Evolutionary conservation across 164 flowering plant genomes (phyloP).

Genomic region (Magnolia changhungtana): DNA sequence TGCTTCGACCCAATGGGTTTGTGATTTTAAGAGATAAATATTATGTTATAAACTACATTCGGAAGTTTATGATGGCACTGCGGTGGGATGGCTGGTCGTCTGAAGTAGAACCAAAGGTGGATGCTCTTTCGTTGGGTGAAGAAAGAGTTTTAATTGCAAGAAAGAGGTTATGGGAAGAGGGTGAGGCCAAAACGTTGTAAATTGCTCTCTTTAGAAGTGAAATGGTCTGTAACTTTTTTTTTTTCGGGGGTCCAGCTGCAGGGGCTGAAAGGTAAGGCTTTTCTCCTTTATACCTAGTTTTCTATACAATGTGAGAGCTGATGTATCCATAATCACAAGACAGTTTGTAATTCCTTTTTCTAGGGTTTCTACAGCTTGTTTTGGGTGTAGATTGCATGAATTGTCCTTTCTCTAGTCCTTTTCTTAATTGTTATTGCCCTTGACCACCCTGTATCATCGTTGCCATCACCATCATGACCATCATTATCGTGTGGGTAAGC

Average conservation of each 20-base stretch:
- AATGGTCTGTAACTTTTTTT: background rate
- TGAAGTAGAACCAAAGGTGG: conserved; percentile 64
- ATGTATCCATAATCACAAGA: no score
- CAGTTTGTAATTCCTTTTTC: no score
- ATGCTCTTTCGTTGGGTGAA: conserved; percentile 53
- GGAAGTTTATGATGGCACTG: conserved; percentile 55
- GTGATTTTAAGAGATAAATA: conserved; percentile 78
- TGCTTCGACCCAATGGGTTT: conserved; percentile 76
- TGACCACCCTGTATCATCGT: no score
- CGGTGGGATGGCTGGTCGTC: conserved; percentile 73
- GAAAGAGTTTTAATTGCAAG: conserved; percentile 72
- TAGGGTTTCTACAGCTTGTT: no score
- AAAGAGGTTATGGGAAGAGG: conserved; percentile 57
- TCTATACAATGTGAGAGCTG: no score
- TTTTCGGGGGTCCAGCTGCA: background rate
- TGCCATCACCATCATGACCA: no score
- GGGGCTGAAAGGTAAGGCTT: background rate
- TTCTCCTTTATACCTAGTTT: background rate
- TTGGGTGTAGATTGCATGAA: no score
- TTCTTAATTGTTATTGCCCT: no score
- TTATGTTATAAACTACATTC: conserved; percentile 41
- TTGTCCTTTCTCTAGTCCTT: no score
- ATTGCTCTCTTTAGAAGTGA: background rate
- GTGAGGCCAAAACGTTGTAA: background rate
- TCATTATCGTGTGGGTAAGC: no score